These are phyloP conservation scores for Leccinum subtestaceum DNA, from an alignment of 768 basidiomycete species.

Conservation along the genomic window DNA sequence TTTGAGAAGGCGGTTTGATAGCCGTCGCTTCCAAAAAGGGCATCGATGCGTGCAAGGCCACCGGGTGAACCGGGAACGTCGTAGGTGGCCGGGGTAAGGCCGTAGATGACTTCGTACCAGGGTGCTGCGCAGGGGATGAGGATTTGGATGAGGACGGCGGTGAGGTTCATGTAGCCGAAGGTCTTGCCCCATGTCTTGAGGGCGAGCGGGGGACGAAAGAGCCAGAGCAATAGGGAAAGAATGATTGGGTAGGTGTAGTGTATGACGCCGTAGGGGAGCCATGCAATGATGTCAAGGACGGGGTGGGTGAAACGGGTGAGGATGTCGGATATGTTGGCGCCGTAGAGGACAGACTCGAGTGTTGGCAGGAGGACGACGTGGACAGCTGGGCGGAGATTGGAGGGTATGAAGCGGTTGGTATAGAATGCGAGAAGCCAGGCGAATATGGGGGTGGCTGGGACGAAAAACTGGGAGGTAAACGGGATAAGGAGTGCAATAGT, in stretches of 20 bases:
- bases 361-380: constrained; percentile 93
- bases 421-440: constrained; percentile 86
- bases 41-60: constrained; percentile 89
- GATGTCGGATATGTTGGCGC: constrained; percentile 96
- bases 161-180: constrained; percentile 91
- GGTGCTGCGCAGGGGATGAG: constrained; percentile 91
- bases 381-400: constrained; percentile 70
- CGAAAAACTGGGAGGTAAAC: constrained; percentile 85
- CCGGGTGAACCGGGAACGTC: constrained; percentile 89
- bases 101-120: constrained; percentile 97
- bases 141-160: constrained; percentile 86
- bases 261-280: constrained; percentile 94
- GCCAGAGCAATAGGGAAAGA: constrained; percentile 82
- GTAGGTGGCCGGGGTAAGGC: constrained; percentile 93
- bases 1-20: constrained; percentile 54
- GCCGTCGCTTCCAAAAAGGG: constrained; percentile 53
- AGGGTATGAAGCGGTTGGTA: constrained; percentile 82
- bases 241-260: constrained; percentile 89
- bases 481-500: constrained; percentile 70
- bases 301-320: constrained; percentile 94
- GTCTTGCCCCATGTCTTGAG: constrained; percentile 83
- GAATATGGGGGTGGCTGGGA: constrained; percentile 85
- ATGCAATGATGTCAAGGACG: constrained; percentile 87
- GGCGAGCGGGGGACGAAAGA: constrained; percentile 78
- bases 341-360: constrained; percentile 91